These are phyloP conservation scores for Salix viminalis DNA, from an alignment of 345 rosid species.

Conservation along the genomic window DNA sequence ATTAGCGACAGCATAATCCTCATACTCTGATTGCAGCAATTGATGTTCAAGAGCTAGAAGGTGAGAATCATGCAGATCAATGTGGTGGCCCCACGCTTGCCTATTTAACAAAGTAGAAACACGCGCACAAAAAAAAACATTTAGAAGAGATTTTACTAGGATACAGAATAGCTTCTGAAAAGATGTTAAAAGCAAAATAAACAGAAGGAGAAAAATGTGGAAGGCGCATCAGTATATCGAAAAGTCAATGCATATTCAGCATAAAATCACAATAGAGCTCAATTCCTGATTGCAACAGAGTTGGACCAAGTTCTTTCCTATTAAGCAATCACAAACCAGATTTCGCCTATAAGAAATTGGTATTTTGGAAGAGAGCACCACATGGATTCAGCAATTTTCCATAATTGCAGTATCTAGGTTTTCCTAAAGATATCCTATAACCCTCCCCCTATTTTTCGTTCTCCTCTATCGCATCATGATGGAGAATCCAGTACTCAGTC, in stretches of 20 bases:
- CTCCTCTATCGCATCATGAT: background rate
- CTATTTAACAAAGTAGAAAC: conserved; percentile 21
- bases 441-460: background rate
- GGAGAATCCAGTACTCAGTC: background rate
- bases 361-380: too few species aligned
- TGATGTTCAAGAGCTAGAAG: conserved; percentile 54
- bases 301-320: too few species aligned
- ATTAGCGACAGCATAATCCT: conserved; percentile 49
- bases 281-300: background rate
- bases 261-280: background rate
- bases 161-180: background rate
- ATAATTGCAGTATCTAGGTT: background rate
- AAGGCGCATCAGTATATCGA: background rate
- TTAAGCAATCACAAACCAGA: too few species aligned
- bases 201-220: background rate
- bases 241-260: background rate
- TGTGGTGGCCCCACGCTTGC: conserved; percentile 58
- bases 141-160: background rate
- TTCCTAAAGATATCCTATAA: background rate
- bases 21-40: conserved; percentile 47
- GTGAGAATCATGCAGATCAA: conserved; percentile 49
- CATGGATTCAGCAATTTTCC: background rate
- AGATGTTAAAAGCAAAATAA: background rate
- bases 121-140: background rate
- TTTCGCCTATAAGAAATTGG: too few species aligned